phyloP scores from a whole-genome alignment of 148 eudicot genomes.

The Rhododendron ovatum region DNA sequence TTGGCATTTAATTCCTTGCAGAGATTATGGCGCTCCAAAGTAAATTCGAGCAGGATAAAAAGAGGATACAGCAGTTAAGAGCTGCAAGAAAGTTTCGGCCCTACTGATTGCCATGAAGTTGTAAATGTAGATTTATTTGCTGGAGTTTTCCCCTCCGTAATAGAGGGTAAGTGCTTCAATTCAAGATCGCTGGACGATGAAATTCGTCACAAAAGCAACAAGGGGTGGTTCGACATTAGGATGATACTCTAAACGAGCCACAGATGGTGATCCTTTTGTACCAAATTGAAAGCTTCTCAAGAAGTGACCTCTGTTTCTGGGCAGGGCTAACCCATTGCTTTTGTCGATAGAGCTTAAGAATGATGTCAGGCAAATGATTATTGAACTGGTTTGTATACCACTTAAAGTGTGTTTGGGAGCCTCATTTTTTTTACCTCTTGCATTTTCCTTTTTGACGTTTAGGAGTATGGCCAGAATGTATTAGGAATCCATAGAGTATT shows the following conservation, averaged over 20 bases:
- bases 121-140: neutral
- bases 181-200: neutral
- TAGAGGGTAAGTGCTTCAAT: neutral
- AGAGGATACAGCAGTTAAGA: conserved; percentile 77
- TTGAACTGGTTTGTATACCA: neutral
- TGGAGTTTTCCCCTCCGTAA: neutral
- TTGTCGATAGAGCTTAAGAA: neutral
- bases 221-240: neutral
- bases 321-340: neutral
- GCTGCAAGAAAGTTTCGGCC: conserved; percentile 88
- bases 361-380: neutral
- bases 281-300: neutral
- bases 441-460: too few species aligned
- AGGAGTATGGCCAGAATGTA: neutral
- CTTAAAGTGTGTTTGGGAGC: neutral
- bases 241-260: neutral
- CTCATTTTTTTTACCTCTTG: neutral
- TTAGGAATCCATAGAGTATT: too few species aligned
- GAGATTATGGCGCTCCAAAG: conserved; percentile 82
- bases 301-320: neutral
- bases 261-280: neutral
- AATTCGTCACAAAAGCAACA: neutral
- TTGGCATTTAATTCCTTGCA: conserved; percentile 24
- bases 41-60: conserved; percentile 87
- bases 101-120: conserved; percentile 25